Conservation (phyloP, 2,329 filamentous ascomycete genomes). For the Ambrosiella beaveri region DNA sequence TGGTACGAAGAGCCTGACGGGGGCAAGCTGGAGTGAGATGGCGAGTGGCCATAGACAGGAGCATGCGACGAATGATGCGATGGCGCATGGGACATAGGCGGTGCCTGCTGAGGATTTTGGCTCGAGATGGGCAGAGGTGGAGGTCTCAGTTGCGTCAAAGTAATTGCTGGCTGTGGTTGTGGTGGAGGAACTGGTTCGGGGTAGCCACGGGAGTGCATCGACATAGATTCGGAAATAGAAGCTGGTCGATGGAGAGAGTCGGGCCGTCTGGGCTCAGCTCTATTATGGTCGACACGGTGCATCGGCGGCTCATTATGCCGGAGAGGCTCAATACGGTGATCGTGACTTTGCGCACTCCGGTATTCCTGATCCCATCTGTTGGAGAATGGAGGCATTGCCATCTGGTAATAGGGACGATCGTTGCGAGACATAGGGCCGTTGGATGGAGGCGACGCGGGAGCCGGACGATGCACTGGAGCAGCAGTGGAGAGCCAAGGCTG, state of each 20-base stretch:
- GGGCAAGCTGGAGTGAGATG: slow-evolving; percentile 22
- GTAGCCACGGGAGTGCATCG: slow-evolving; percentile 7
- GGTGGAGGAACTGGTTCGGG: slow-evolving; percentile 3
- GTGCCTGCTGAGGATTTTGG: background rate
- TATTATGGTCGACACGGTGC: slow-evolving; percentile 5
- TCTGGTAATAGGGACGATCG: slow-evolving; percentile 7
- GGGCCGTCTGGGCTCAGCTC: background rate
- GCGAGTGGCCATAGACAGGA: slow-evolving; percentile 12
- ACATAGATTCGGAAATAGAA: background rate
- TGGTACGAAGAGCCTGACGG: slow-evolving; percentile 17
- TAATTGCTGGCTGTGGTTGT: slow-evolving; percentile 5
- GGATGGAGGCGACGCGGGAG: slow-evolving; percentile 3
- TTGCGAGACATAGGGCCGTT: background rate
- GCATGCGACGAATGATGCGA: slow-evolving; percentile 12
- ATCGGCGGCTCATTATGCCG: background rate
- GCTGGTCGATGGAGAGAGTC: background rate
- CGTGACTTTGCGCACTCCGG: background rate
- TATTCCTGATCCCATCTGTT: slow-evolving; percentile 9
- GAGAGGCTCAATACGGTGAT: slow-evolving; percentile 3
- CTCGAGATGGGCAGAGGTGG: slow-evolving; percentile 12
- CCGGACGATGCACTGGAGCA: slow-evolving; percentile 7
- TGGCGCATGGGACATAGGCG: slow-evolving; percentile 13
- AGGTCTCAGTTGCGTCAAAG: slow-evolving; percentile 14
- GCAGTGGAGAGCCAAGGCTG: background rate
- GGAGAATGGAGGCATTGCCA: slow-evolving; percentile 1